phyloP scores from a whole-genome alignment of 202 grass and related monocot genomes.

The Hordeum pubiflorum region DNA sequence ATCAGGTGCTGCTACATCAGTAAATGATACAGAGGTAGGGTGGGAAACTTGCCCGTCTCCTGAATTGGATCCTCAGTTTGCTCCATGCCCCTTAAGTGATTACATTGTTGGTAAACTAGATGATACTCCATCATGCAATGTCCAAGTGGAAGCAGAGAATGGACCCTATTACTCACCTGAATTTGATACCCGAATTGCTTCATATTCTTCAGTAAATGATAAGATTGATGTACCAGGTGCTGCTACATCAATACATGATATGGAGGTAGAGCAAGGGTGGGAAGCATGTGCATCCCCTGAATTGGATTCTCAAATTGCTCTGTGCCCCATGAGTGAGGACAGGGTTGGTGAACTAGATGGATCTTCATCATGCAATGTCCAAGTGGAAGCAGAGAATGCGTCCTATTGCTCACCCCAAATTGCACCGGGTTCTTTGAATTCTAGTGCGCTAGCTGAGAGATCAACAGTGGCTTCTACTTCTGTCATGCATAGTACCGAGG shows the following conservation, averaged over 20 bases:
- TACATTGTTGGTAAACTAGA: conserved; percentile 19
- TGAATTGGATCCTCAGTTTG: conserved; percentile 21
- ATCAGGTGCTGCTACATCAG: conserved; percentile 13
- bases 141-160: conserved; percentile 2
- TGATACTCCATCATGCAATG: neutral
- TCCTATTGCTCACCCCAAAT: conserved; percentile 1
- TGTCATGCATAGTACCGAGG: conserved; percentile 9
- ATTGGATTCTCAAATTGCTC: conserved; percentile 15
- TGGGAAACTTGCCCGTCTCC: conserved; percentile 19
- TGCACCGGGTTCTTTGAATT: conserved; percentile 21
- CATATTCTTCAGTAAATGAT: conserved; percentile 23
- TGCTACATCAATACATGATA: neutral
- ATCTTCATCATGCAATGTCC: neutral
- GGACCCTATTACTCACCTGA: conserved; percentile 2
- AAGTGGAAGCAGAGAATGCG: conserved; percentile 3
- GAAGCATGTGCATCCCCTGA: conserved; percentile 20
- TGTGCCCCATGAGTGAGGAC: conserved; percentile 5
- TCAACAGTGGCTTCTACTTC: conserved; percentile 12
- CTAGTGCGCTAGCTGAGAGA: conserved; percentile 19
- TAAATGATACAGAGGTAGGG: neutral
- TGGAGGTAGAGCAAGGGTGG: conserved; percentile 10
- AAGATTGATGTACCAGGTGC: conserved; percentile 12
- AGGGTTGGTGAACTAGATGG: conserved; percentile 21
- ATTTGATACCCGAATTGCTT: conserved; percentile 17
- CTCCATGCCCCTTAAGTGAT: neutral